Base-by-base conservation (phyloP, 306 rosid species). In the Vicia villosa region DNA sequence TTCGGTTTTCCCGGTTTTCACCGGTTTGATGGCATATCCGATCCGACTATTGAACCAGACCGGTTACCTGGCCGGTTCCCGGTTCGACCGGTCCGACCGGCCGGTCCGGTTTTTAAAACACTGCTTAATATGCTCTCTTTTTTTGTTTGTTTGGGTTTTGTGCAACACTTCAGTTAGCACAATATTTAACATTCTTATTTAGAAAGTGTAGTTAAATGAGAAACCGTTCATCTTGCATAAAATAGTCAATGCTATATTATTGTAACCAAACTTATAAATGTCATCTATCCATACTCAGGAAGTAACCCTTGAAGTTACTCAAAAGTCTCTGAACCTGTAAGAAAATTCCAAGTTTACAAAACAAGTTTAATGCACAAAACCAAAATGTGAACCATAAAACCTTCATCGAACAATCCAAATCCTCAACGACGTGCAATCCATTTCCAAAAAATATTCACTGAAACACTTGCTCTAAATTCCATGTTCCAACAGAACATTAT, bases 401-500 rank as follows among this genome's bases (percentile, higher is more conserved):
- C 61, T 24, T 22, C 0, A 51, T 51, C 57, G 34, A 52, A 52
- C 6, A 55, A 5, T 55, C 17, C 61, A 22, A 55, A 55, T 13
- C 37, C 36, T 6, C 61, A 55, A 52, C 32, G 0, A 24, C 1
- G 32, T 52, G 34, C 59, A 10, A 22, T 55, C 60, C 37, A 55
- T 55, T 20, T 52, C 58, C 3, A 3, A 21, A 59, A 60, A 9
- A 1, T 3, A 14, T 26, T 32, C 5, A 14, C 17, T 57, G 30
- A 14, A 60, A 60, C 46, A 11, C 30, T 28, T 11, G 20, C 50
- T 62, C 50, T 7, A 19, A 62, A 63, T 20, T 63, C 52, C 56
- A 72, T 58, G 50, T 55, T 58, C 28, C 65, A 28, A n/a, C 38
- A 19, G 47, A 42, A 63, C 21, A 17, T 40, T n/a, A 40, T n/a